Percentiles rank a stretch among this genome's conserved stretches.
These are phyloP conservation scores for Pascua sp. DNA, from an alignment of 1,284 basidiomycete species.

Conservation along the genomic window DNA sequence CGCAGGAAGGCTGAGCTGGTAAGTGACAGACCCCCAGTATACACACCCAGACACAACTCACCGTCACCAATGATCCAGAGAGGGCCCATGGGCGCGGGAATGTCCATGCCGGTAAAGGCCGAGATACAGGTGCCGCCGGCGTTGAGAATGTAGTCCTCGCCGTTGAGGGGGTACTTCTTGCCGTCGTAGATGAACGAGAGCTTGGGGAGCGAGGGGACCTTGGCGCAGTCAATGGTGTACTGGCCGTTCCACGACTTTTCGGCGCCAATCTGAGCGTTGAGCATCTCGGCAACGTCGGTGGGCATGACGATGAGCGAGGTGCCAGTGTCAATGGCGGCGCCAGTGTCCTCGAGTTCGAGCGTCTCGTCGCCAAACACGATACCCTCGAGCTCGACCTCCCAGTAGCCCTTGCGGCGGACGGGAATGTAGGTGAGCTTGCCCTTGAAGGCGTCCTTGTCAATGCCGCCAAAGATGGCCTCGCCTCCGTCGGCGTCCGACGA, in stretches of 20 bases:
- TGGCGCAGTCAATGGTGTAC: constrained; percentile 85
- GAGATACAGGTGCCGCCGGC: constrained; percentile 90
- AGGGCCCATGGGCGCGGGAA: constrained; percentile 78
- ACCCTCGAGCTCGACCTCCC: constrained; percentile 92
- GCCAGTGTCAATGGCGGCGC: constrained; percentile 92
- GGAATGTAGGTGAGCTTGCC: constrained; percentile 87
- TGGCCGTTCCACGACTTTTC: constrained; percentile 91
- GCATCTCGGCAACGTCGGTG: constrained; percentile 92
- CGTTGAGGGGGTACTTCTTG: constrained; percentile 73
- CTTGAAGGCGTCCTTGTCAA: constrained; percentile 73
- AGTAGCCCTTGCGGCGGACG: constrained; percentile 93
- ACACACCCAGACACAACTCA: neutral
- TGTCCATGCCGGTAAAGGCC: constrained; percentile 87
- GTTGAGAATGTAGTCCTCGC: constrained; percentile 84
- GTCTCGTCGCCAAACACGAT: constrained; percentile 78
- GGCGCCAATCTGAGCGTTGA: constrained; percentile 81
- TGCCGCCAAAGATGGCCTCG: constrained; percentile 89
- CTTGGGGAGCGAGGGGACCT: constrained; percentile 77
- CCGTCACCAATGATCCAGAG: constrained; percentile 89
- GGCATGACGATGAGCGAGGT: constrained; percentile 60
- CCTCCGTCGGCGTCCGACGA: constrained; percentile 81
- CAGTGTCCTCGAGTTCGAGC: constrained; percentile 82
- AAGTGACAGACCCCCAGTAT: neutral
- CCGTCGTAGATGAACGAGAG: constrained; percentile 80
- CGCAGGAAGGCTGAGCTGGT: constrained; percentile 66